phyloP scores from a whole-genome alignment of 306 rosid species.

The Rubus parviflorus region DNA sequence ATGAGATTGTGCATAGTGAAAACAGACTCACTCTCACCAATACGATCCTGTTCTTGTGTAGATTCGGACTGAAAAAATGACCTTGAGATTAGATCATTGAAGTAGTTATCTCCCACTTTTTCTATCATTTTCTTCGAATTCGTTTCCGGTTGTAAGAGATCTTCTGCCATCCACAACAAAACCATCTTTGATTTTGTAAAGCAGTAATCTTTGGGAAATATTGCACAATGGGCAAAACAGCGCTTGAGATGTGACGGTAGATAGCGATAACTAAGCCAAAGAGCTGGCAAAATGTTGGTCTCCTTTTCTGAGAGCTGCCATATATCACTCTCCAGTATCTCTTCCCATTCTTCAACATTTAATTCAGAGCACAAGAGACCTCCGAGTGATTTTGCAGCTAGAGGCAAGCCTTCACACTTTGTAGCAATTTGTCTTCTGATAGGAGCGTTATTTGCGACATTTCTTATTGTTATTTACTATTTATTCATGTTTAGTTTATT shows the following conservation, averaged over 20 bases:
- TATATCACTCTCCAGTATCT: neutral
- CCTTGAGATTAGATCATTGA: slow-evolving; percentile 28
- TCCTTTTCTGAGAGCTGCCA: neutral
- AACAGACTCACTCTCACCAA: neutral
- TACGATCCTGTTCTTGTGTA: neutral
- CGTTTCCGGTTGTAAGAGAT: slow-evolving; percentile 3
- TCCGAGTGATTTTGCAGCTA: slow-evolving; percentile 13
- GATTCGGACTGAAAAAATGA: neutral
- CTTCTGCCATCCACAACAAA: slow-evolving; percentile 42
- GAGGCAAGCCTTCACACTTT: slow-evolving; percentile 30
- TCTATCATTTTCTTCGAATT: neutral
- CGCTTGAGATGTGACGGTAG: slow-evolving; percentile 18
- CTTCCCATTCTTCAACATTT: neutral
- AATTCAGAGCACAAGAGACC: slow-evolving; percentile 10
- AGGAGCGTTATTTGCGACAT: too few species aligned
- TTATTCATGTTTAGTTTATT: too few species aligned
- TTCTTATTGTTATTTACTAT: too few species aligned
- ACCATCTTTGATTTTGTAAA: slow-evolving; percentile 17
- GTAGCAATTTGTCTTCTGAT: slow-evolving; percentile 22
- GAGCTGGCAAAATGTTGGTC: slow-evolving; percentile 2
- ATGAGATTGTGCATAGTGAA: slow-evolving; percentile 16
- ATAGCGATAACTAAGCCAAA: slow-evolving; percentile 24
- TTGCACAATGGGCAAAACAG: slow-evolving; percentile 23
- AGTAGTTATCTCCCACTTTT: slow-evolving; percentile 29
- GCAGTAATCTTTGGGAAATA: slow-evolving; percentile 25